Evolutionary conservation across 352 stramenopile species (phyloP).

Genomic region (Pythium guiyangense): DNA sequence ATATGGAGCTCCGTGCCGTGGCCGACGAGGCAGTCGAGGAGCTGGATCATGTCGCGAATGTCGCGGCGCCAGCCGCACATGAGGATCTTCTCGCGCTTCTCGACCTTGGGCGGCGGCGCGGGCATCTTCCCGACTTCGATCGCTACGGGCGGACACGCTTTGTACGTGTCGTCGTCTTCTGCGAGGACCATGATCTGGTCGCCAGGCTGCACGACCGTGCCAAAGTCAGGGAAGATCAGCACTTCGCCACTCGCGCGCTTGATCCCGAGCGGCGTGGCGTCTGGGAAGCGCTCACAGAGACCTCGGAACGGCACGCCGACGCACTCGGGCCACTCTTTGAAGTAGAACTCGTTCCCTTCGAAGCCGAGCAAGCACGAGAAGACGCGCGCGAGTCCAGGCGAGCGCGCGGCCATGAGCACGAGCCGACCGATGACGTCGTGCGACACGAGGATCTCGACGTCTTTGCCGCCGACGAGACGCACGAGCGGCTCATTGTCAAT

Average conservation of each 20-base stretch:
- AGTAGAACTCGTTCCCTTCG: conserved; percentile 88
- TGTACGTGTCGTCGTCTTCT: conserved; percentile 88
- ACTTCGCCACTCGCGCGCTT: conserved; percentile 55
- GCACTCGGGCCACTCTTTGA: conserved; percentile 83
- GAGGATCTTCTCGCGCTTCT: conserved; percentile 58
- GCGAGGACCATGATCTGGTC: conserved; percentile 82
- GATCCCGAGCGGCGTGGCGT: conserved; percentile 79
- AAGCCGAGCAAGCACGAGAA: conserved; percentile 78
- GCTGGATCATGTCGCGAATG: conserved; percentile 85
- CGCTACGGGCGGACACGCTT: conserved; percentile 32
- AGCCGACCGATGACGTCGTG: conserved; percentile 88
- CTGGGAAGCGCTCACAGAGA: conserved; percentile 68
- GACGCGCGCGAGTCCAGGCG: conserved; percentile 68
- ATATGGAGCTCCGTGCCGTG: conserved; percentile 71
- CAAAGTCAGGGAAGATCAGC: conserved; percentile 45
- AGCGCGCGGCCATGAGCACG: conserved; percentile 82
- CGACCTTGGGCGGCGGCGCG: conserved; percentile 14
- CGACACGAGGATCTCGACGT: conserved; percentile 81
- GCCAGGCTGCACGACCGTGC: conserved; percentile 28
- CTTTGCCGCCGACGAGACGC: conserved; percentile 65
- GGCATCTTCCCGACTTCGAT: conserved; percentile 40
- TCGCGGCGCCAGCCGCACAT: conserved; percentile 89
- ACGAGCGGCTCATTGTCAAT: conserved; percentile 86
- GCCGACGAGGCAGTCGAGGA: conserved; percentile 71
- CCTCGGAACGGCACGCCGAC: conserved; percentile 56